Evolutionary conservation across 306 rosid genomes (phyloP).

Genomic region (Pyrus bretschneideri): DNA sequence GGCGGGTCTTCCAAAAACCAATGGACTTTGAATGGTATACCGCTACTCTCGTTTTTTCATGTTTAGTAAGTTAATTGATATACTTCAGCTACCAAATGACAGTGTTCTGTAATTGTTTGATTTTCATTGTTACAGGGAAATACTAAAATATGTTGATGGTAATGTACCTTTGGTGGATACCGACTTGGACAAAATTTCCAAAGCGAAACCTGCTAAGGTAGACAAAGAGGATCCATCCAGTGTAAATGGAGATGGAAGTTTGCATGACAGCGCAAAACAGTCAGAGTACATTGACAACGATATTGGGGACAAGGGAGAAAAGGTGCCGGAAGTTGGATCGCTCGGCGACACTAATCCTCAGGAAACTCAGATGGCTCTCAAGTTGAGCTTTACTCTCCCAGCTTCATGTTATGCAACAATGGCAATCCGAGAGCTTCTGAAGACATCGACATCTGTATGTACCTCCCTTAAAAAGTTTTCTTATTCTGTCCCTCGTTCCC

Average conservation of each 20-base stretch:
- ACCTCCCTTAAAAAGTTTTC: slow-evolving; percentile 4
- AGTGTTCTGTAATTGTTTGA: neutral
- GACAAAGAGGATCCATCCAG: slow-evolving; percentile 1
- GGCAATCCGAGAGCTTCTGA: slow-evolving; percentile 95
- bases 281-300: slow-evolving; percentile 24
- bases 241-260: neutral
- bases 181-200: slow-evolving; percentile 61
- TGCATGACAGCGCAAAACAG: slow-evolving; percentile 21
- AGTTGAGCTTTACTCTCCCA: slow-evolving; percentile 81
- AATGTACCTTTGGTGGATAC: slow-evolving; percentile 66
- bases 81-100: neutral
- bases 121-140: slow-evolving; percentile 53
- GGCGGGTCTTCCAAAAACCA: slow-evolving; percentile 84
- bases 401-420: slow-evolving; percentile 92
- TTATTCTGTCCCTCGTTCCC: neutral
- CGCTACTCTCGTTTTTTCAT: neutral
- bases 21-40: slow-evolving; percentile 67
- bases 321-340: slow-evolving; percentile 27
- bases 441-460: slow-evolving; percentile 93
- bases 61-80: neutral
- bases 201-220: slow-evolving; percentile 26
- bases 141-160: slow-evolving; percentile 59
- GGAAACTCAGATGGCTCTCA: slow-evolving; percentile 68
- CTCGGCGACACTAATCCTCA: slow-evolving; percentile 28
- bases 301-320: slow-evolving; percentile 23